Base-by-base conservation (phyloP, 192 early-diverging fungal genomes). In the Dimargaris verticillata region DNA sequence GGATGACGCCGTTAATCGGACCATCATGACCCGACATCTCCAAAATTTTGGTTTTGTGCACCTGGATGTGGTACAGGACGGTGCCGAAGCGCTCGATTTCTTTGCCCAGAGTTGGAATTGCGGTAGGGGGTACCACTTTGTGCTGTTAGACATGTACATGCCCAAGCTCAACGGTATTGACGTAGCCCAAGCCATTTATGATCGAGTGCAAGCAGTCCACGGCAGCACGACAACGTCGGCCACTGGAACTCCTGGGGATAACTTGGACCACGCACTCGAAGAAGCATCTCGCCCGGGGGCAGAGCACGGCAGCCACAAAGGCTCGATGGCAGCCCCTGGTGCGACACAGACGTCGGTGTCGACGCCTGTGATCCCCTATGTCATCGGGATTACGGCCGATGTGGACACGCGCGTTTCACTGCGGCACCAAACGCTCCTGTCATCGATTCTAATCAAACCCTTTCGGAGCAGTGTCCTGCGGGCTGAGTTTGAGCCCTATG, bases 31-130 rank as follows among this genome's bases (percentile, higher is more conserved):
- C 22, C 22, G 53, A 28, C 53, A 55, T 55, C 33, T 55, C 15
- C 53, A 55, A n/a, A 33, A 55, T 26, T 55, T 55, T 55, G 53
- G 53, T 5, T 55, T 55, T 55, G 33, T 33, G 15, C 53, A 55
- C 22, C 28, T 55, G 53, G 53, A 55, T 18, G 53, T 55, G 26
- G 53, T 28, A 33, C 28, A 28, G 25, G 33, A 55, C 7, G 53
- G 53, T 26, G 53, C 17, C 11, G 18, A 26, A 28, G 53, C 53
- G 6, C 53, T 55, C 17, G 33, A 55, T 18, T 33, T 13, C 28
- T 55, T 55, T 17, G 22, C 1, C 14, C 28, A 55, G 28, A 55
- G 33, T 18, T 55, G 53, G 53, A 11, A 25, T 10, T 11, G 33
- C 53, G 53, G 28, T 17, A 5, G 18, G 2, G 53, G 53, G 17